phyloP scores from a whole-genome alignment of 305 asterid species.

The Solanum hybrid region DNA sequence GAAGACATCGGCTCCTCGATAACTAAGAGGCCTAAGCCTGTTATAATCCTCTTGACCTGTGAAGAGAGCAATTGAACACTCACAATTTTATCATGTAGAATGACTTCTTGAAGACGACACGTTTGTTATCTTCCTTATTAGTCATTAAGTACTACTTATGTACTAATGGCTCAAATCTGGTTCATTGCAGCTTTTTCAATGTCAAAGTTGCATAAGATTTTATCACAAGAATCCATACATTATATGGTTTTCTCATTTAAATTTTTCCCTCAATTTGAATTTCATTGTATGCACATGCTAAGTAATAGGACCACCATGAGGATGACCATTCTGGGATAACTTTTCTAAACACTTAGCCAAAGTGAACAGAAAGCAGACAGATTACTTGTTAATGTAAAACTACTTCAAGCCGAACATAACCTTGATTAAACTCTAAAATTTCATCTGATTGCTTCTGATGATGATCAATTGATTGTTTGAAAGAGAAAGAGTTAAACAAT shows the following conservation, averaged over 20 bases:
- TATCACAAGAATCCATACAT: neutral
- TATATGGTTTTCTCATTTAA: neutral
- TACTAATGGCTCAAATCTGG: neutral
- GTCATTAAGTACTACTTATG: neutral
- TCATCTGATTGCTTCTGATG: neutral
- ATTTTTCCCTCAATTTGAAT: neutral
- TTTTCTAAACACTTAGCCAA: neutral
- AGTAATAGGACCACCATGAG: neutral
- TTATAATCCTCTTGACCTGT: slow-evolving; percentile 91
- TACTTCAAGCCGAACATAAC: neutral
- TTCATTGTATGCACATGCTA: neutral
- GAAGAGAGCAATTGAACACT: slow-evolving; percentile 6
- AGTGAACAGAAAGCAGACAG: neutral
- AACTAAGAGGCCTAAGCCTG: slow-evolving; percentile 81
- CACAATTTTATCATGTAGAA: neutral
- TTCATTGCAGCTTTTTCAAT: neutral
- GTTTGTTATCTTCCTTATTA: neutral
- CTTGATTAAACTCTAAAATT: neutral
- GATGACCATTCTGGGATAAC: neutral
- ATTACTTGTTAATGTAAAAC: neutral
- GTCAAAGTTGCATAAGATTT: neutral
- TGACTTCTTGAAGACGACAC: neutral
- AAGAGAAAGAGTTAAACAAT: neutral
- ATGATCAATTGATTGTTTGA: neutral
- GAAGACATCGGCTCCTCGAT: slow-evolving; percentile 86